A percentile compares a stretch with the other conserved stretches of the same genome.
phyloP scores from a whole-genome alignment of 2,329 filamentous ascomycete genomes.

The Trichoderma semiorbis region DNA sequence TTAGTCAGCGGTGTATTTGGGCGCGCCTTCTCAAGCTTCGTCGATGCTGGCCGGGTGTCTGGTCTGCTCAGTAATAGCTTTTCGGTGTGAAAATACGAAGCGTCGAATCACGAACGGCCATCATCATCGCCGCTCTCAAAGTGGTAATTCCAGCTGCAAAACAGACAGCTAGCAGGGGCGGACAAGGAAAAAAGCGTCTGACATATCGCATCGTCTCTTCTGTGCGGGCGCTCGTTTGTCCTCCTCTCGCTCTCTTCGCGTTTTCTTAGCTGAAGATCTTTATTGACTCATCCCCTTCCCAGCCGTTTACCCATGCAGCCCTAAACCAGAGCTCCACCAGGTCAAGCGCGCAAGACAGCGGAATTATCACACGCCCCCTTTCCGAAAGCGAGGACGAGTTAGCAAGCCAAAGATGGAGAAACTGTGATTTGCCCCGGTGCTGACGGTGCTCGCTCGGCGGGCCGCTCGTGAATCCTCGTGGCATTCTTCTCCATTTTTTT shows the following conservation, averaged over 20 bases:
- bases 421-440: slow-evolving; percentile 10
- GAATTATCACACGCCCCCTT: not conserved
- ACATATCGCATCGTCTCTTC: not conserved
- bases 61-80: not conserved
- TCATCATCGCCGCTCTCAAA: not conserved
- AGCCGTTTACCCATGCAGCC: slow-evolving; percentile 13
- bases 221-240: slow-evolving; percentile 12
- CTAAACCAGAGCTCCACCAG: slow-evolving; percentile 11
- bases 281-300: slow-evolving; percentile 6
- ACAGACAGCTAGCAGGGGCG: not conserved
- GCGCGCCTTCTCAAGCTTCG: not conserved
- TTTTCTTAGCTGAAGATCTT: slow-evolving; percentile 4
- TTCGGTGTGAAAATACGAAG: not conserved
- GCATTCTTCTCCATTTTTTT: slow-evolving; percentile 4
- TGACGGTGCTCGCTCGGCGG: slow-evolving; percentile 11
- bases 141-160: slow-evolving; percentile 8
- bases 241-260: not conserved
- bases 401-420: slow-evolving; percentile 1
- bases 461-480: slow-evolving; percentile 16
- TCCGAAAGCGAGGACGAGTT: not conserved
- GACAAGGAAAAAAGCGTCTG: slow-evolving; percentile 7
- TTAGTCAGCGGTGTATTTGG: not conserved
- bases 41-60: not conserved
- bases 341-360: not conserved
- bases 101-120: slow-evolving; percentile 1